Base-by-base conservation (phyloP, 2,329 filamentous ascomycete genomes). In the Trichophyton verrucosum region DNA sequence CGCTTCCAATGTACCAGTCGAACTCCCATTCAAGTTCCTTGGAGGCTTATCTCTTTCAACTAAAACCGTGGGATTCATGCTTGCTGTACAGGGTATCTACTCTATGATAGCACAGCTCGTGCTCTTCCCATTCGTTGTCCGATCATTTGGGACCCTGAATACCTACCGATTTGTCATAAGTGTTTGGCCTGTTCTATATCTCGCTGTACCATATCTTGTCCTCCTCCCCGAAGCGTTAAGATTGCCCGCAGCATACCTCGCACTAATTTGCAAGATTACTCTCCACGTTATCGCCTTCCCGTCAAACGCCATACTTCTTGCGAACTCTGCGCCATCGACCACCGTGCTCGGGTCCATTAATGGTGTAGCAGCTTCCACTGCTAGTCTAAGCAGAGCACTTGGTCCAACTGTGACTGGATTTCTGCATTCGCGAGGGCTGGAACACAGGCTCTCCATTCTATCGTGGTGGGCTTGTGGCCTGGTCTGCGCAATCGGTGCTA, bases 261-360 rank as follows among this genome's bases (percentile, higher is more conserved):
- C 92, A 24, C 81, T 97, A 9, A 81, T 95, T 65, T 90, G 88
- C 86, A 97, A 96, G 75, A 95, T 95, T 71, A 95, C 90, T 0
- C 91, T 94, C 68, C 86, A 92, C 67, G 91, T 90, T 53, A 86
- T 96, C 74, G 87, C 91, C 0, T 97, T 96, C 73, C 94, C 94
- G 9, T 89, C 88, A 68, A 91, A 91, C 66, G 87, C 87, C 9
- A 95, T 97, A 61, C 83, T 99, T 61, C 82, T 96, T 33, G 88
- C 90, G 62, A 95, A 97, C 73, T 87, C 90, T 15, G 88, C 91
- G 0, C 89, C 91, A 0, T 91, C 87, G 6, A 87, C 87, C 61
- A 82, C 89, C 57, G 88, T 95, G 0, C 83, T 97, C 1, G 94
- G 94, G 2, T 91, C 88, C 0, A 87, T 99, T 73, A 97, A 97